Base-by-base conservation (phyloP, 495 filamentous ascomycete genomes). In the Penicillium taxi region DNA sequence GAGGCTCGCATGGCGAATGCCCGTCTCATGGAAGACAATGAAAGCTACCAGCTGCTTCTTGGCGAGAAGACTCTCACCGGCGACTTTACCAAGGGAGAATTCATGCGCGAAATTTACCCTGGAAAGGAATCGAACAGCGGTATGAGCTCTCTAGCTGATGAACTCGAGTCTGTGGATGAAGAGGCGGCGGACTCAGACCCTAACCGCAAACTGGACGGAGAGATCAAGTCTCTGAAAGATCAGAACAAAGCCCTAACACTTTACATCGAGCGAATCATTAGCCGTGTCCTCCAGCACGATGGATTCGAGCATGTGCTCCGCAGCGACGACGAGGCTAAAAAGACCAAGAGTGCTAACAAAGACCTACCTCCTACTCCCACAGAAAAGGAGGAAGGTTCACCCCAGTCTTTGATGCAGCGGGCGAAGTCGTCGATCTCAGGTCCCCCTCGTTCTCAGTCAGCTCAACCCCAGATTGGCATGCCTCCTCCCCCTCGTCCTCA, bases 221-320 rank as follows among this genome's bases (percentile, higher is more conserved):
- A 98, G 50, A 58, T 88, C 41, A 87, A 84, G 58, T 65, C 71
- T n/a, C 64, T 84, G 16, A 91, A 86, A 61, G 88, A 94, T 44
- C 82, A 95, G 60, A 96, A 96, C 68, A 98, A 95, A 59, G 91
- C 91, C 27, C 65, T 96, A 44, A 94, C 88, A 2, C 72, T 95
- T 21, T 98, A 98, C 60, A 96, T 98, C 60, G 94, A 95, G 72
- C 90, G 86, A 53, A 96, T 98, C 55, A 95, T 98, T 51, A 89
- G 87, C 58, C 82, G 91, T 14, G 74, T 98, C 12, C 70, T 98
- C 25, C 82, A 91, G 50, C 85, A 96, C 64, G 84, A 95, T 50
- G 88, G 89, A 31, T 96, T 94, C 35, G 91, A 98, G 57, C 74
- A 80, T 41, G 89, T 98, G 31, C 72, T 96, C 27, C 58, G 58